These are phyloP conservation scores for Aspergillus glaucus DNA, from an alignment of 2,329 filamentous ascomycete species.

Conservation along the genomic window DNA sequence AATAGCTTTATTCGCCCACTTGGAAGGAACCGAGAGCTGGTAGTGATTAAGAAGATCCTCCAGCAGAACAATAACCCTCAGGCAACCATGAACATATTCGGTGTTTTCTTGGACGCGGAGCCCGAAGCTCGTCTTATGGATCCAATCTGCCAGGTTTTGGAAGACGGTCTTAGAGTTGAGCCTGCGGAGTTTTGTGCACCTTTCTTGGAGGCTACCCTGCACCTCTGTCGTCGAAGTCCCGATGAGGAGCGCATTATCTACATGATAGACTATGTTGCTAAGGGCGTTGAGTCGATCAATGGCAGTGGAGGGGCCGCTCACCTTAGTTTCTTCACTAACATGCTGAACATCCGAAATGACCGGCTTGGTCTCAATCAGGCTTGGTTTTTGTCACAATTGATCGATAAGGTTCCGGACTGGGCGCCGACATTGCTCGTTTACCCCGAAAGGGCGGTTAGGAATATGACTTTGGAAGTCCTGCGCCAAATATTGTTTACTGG, in stretches of 20 bases:
- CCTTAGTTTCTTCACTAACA: constrained; percentile 46
- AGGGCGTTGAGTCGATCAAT: constrained; percentile 45
- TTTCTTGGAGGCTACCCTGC: constrained; percentile 52
- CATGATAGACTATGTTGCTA: constrained; percentile 38
- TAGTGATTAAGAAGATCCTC: constrained; percentile 57
- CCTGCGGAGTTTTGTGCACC: constrained; percentile 45
- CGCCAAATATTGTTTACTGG: constrained; percentile 37
- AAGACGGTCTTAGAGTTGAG: constrained; percentile 49
- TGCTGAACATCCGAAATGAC: constrained; percentile 43
- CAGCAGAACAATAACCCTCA: constrained; percentile 52
- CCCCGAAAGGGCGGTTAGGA: constrained; percentile 41
- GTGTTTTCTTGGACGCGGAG: constrained; percentile 50
- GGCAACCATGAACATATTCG: constrained; percentile 52
- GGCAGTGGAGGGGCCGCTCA: constrained; percentile 44
- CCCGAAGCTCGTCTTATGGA: constrained; percentile 42
- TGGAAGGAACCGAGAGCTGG: constrained; percentile 27
- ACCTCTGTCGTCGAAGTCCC: constrained; percentile 45
- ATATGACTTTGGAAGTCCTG: constrained; percentile 40
- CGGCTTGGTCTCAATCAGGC: constrained; percentile 25
- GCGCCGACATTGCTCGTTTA: constrained; percentile 49
- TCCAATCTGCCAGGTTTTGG: constrained; percentile 49
- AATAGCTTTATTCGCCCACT: constrained; percentile 26
- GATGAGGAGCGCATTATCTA: constrained; percentile 30
- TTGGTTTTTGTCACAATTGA: constrained; percentile 30
- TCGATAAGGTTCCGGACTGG: constrained; percentile 44